phyloP scores from a whole-genome alignment of 169 alveolate genomes.

The Blepharisma undulans region DNA sequence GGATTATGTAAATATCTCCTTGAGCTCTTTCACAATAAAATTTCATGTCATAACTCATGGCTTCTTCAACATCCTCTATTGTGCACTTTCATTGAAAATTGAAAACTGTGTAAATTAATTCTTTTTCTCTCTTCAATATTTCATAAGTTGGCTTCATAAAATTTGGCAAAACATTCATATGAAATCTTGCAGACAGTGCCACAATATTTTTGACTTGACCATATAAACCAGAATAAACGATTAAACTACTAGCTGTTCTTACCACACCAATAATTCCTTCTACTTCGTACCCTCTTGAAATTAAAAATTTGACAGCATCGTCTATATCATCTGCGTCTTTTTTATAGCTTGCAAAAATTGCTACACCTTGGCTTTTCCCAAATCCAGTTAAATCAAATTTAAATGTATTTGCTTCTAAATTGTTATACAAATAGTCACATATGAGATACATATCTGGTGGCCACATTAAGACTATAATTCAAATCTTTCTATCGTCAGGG shows the following conservation, averaged over 20 bases:
- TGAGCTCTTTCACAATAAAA: neutral
- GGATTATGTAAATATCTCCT: neutral
- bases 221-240: neutral
- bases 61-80: neutral
- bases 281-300: neutral
- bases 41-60: neutral
- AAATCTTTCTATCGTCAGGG: neutral
- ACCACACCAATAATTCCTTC: neutral
- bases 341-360: neutral
- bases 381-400: neutral
- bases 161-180: neutral
- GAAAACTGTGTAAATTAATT: neutral
- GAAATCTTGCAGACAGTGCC: neutral
- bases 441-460: neutral
- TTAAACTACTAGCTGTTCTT: neutral
- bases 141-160: neutral
- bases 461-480: neutral
- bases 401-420: neutral
- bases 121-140: neutral
- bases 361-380: neutral
- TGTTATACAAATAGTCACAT: neutral
- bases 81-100: neutral
- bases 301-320: neutral
- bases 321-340: neutral
- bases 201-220: neutral